These are phyloP conservation scores for Hypholoma sublateritium DNA, from an alignment of 768 basidiomycete genomes.

Conservation along the genomic window DNA sequence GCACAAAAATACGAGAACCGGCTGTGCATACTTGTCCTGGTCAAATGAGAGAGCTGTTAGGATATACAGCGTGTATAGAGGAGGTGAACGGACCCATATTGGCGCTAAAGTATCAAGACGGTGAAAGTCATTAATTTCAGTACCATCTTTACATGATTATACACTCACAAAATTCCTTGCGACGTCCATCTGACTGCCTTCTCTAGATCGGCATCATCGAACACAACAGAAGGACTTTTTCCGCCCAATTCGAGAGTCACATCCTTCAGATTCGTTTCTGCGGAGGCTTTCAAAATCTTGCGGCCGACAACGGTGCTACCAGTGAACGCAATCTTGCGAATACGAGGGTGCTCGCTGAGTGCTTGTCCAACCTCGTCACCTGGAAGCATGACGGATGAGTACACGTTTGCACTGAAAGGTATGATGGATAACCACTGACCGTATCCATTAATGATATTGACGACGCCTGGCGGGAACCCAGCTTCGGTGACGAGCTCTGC, in stretches of 20 bases:
- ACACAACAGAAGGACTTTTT: slow-evolving; percentile 71
- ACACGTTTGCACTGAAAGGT: not conserved
- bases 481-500: slow-evolving; percentile 62
- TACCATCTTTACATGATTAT: too few relatives aligned
- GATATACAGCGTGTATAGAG: slow-evolving; percentile 25
- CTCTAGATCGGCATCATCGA: slow-evolving; percentile 71
- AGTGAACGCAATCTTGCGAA: slow-evolving; percentile 84
- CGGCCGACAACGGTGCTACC: slow-evolving; percentile 81
- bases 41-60: slow-evolving; percentile 12
- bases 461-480: slow-evolving; percentile 76
- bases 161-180: slow-evolving; percentile 69
- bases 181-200: slow-evolving; percentile 73
- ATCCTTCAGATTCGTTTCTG: slow-evolving; percentile 81
- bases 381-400: not conserved
- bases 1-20: slow-evolving; percentile 81
- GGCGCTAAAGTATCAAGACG: not conserved
- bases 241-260: slow-evolving; percentile 84
- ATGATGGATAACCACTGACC: slow-evolving; percentile 23
- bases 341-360: slow-evolving; percentile 66
- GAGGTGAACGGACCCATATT: slow-evolving; percentile 3
- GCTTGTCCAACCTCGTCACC: slow-evolving; percentile 65
- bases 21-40: slow-evolving; percentile 76
- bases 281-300: slow-evolving; percentile 76
- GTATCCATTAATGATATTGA: slow-evolving; percentile 76
- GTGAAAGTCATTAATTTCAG: not conserved